Conservation (phyloP, 768 basidiomycete genomes). For the Cytidiella melzeri region DNA sequence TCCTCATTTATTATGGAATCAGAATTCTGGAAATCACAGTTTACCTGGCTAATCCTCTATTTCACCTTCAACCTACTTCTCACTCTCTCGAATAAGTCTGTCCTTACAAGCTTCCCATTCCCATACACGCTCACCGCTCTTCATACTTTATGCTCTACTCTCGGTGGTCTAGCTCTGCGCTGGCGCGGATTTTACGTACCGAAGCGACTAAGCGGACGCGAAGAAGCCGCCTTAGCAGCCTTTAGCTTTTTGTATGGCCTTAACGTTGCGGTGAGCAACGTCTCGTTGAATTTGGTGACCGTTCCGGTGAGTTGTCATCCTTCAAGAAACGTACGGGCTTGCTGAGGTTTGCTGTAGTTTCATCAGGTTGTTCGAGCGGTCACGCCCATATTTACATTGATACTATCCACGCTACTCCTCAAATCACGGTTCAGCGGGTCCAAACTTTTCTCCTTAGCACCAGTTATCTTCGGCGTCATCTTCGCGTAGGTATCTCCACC, state of each 20-base stretch:
- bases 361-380: slow-evolving; percentile 95
- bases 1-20: not conserved
- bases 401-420: slow-evolving; percentile 67
- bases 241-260: slow-evolving; percentile 91
- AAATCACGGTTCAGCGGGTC: slow-evolving; percentile 49
- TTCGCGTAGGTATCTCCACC: slow-evolving; percentile 59
- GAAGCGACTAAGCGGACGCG: slow-evolving; percentile 40
- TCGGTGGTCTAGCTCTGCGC: slow-evolving; percentile 70
- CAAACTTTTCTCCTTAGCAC: slow-evolving; percentile 70
- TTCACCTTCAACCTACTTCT: slow-evolving; percentile 88
- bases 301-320: slow-evolving; percentile 59
- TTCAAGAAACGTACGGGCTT: not conserved
- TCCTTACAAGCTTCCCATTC: slow-evolving; percentile 89
- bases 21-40: slow-evolving; percentile 15
- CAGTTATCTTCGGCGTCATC: slow-evolving; percentile 86
- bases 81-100: slow-evolving; percentile 92
- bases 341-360: slow-evolving; percentile 56
- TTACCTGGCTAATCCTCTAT: slow-evolving; percentile 73
- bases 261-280: slow-evolving; percentile 93
- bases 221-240: slow-evolving; percentile 59
- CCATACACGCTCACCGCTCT: slow-evolving; percentile 93
- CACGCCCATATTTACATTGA: slow-evolving; percentile 87
- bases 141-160: slow-evolving; percentile 80
- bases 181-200: slow-evolving; percentile 53
- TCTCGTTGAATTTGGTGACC: slow-evolving; percentile 83